These are phyloP conservation scores for Phytophthora podocarpi DNA, from an alignment of 352 stramenopile species.

Conservation along the genomic window DNA sequence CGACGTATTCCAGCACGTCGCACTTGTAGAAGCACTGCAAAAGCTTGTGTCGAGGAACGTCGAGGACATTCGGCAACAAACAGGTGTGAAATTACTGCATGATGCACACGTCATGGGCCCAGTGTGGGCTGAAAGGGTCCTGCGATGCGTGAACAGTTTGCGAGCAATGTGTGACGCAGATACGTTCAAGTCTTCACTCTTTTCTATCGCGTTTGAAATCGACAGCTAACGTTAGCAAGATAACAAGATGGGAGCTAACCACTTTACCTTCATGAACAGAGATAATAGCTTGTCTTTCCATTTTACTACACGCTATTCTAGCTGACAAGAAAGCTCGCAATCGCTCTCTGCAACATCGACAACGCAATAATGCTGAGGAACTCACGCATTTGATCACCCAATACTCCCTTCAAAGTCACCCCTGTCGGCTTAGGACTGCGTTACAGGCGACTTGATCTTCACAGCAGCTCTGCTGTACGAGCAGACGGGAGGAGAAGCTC, in stretches of 20 bases:
- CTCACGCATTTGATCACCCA: constrained; percentile 14
- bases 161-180: constrained; percentile 36
- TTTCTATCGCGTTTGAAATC: constrained; percentile 54
- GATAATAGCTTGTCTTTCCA: constrained; percentile 36
- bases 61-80: constrained; percentile 68
- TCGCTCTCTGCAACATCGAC: constrained; percentile 32
- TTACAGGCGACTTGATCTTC: constrained; percentile 17
- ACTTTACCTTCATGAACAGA: constrained; percentile 32
- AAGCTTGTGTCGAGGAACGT: constrained; percentile 54
- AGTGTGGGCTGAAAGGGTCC: constrained; percentile 31
- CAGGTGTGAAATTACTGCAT: constrained; percentile 57
- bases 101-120: constrained; percentile 35
- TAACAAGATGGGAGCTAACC: constrained; percentile 8
- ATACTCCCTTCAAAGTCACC: constrained; percentile 2
- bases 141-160: constrained; percentile 42
- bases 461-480: constrained; percentile 35
- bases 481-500: constrained; percentile 31
- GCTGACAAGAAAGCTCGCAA: constrained; percentile 32
- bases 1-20: constrained; percentile 44
- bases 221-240: constrained; percentile 20
- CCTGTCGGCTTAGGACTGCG: constrained; percentile 7
- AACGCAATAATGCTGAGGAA: constrained; percentile 29
- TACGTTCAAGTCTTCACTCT: constrained; percentile 60
- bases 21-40: constrained; percentile 44
- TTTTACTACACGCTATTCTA: constrained; percentile 42